A percentile compares a stretch with the other conserved stretches of the same genome.
Evolutionary conservation across 371 early-diverging fungal species (phyloP).

Genomic region (Saksenaea oblongispora): DNA sequence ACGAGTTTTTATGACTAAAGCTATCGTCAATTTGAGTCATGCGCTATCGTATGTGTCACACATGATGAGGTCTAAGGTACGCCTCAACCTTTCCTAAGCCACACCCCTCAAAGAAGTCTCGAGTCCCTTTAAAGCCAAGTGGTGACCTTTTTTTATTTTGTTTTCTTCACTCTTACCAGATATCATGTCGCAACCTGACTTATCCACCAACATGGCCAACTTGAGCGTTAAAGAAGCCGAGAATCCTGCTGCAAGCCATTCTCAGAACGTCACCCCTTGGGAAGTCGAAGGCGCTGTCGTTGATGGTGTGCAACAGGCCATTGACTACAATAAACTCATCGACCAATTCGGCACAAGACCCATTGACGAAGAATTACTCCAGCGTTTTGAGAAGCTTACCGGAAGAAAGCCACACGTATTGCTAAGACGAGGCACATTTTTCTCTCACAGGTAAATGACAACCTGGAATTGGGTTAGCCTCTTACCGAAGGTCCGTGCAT

Average conservation of each 20-base stretch:
- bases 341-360: slow-evolving; percentile 92
- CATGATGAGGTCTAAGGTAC: no score
- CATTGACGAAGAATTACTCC: slow-evolving; percentile 78
- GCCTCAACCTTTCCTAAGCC: not conserved
- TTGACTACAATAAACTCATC: slow-evolving; percentile 96
- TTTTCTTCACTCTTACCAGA: not conserved
- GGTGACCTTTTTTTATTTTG: not conserved
- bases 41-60: no score
- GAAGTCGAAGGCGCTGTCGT: slow-evolving; percentile 93
- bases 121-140: not conserved
- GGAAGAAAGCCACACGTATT: slow-evolving; percentile 86
- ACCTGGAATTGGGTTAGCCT: not conserved
- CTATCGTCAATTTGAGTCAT: no score
- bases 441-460: slow-evolving; percentile 87
- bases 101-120: not conserved
- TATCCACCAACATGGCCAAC: slow-evolving; percentile 18
- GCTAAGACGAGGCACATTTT: slow-evolving; percentile 94
- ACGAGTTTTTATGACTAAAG: no score
- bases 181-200: slow-evolving; percentile 21
- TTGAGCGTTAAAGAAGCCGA: slow-evolving; percentile 15
- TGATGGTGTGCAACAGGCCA: slow-evolving; percentile 84
- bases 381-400: slow-evolving; percentile 85
- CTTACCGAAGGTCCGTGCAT: not conserved
- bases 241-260: slow-evolving; percentile 17
- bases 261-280: slow-evolving; percentile 94